Evolutionary conservation across 305 asterid species (phyloP).

Genomic region (Fraxinus angustifolia): DNA sequence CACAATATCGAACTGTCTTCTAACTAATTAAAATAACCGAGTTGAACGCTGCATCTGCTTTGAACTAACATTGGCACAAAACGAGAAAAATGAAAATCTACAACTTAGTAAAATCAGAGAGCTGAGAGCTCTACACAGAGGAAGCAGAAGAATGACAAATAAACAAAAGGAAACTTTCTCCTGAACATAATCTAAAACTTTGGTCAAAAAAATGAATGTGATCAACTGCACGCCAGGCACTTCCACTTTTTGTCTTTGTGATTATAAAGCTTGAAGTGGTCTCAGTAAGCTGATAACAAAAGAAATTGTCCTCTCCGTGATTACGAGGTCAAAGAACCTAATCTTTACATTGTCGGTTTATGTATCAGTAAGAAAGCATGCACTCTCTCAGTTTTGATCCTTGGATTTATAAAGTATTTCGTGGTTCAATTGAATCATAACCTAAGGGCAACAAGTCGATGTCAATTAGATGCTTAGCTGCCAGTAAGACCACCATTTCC

Average conservation of each 20-base stretch:
- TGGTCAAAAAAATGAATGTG: neutral
- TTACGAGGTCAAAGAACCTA: neutral
- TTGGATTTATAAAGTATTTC: neutral
- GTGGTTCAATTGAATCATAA: neutral
- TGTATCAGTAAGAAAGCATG: neutral
- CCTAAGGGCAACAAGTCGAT: neutral
- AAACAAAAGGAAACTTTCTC: neutral
- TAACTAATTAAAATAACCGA: neutral
- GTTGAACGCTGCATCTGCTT: neutral
- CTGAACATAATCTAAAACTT: neutral
- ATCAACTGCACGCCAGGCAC: neutral
- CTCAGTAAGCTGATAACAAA: neutral
- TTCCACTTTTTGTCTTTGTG: neutral
- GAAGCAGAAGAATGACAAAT: neutral
- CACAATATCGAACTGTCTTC: neutral
- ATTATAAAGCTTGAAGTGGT: neutral
- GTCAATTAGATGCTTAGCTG: neutral
- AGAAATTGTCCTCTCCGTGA: neutral
- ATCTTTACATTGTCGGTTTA: neutral
- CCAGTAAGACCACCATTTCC: neutral
- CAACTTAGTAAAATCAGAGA: neutral
- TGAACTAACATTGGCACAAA: neutral
- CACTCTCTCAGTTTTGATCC: neutral
- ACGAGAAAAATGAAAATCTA: neutral
- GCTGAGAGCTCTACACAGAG: neutral